Evolutionary conservation across 2,329 filamentous ascomycete genomes (phyloP).

Genomic region (Ophiostoma ulmi): DNA sequence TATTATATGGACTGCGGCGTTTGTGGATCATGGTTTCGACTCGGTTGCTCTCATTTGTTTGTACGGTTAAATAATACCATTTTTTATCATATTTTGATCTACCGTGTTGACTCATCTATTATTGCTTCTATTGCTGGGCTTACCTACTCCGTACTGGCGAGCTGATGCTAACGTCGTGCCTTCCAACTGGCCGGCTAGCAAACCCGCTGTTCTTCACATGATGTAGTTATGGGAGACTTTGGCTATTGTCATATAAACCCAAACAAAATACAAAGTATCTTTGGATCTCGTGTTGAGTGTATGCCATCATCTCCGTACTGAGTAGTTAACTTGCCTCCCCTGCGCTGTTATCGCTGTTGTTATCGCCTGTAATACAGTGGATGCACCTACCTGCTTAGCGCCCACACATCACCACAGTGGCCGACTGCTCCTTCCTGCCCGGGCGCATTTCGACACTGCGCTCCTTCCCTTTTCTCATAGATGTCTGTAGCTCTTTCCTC

Average conservation of each 20-base stretch:
- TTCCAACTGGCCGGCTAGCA: not conserved
- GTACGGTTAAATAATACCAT: not conserved
- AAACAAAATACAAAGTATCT: no score
- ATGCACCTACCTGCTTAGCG: not conserved
- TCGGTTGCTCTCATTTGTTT: not conserved
- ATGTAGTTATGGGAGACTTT: no score
- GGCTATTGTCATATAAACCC: no score
- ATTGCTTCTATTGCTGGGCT: not conserved
- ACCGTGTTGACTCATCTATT: not conserved
- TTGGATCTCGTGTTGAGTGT: no score
- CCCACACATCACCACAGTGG: not conserved
- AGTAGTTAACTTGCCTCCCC: no score
- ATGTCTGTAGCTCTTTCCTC: not conserved
- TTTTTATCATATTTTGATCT: not conserved
- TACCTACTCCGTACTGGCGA: no score
- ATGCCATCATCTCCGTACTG: no score
- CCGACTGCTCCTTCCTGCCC: constrained; percentile 3
- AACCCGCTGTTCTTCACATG: not conserved
- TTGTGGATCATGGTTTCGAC: not conserved
- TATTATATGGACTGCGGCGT: constrained; percentile 10
- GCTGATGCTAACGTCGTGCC: no score
- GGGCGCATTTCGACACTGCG: not conserved
- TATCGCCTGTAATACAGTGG: not conserved
- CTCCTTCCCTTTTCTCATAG: not conserved
- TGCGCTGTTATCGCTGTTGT: no score